Percentiles rank a stretch among this genome's conserved stretches.
Evolutionary conservation across 495 filamentous ascomycete species (phyloP).

Genomic region (Talaromyces borbonicus): DNA sequence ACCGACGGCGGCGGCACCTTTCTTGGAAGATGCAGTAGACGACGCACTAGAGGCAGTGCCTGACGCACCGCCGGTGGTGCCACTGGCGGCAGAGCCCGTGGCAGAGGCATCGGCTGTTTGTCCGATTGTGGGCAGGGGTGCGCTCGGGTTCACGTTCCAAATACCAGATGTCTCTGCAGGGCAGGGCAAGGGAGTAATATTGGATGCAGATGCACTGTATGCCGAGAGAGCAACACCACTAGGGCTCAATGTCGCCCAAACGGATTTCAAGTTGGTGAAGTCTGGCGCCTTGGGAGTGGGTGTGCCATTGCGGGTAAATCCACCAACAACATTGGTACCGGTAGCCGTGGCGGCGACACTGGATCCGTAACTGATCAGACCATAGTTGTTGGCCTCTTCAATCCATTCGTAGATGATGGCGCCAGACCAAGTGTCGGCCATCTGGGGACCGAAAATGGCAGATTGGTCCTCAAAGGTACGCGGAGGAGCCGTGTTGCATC

Average conservation of each 20-base stretch:
- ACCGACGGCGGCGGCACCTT: constrained; percentile 11
- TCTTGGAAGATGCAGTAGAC: constrained; percentile 12
- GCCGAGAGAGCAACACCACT: constrained; percentile 52
- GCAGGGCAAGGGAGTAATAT: constrained; percentile 48
- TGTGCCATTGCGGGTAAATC: constrained; percentile 59
- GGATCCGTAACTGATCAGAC: constrained; percentile 68
- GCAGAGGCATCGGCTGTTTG: constrained; percentile 13
- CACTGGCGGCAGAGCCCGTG: not conserved
- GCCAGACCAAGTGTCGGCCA: constrained; percentile 71
- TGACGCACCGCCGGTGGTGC: constrained; percentile 3
- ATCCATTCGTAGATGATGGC: constrained; percentile 89
- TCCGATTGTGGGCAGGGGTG: constrained; percentile 59
- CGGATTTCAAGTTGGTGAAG: constrained; percentile 63
- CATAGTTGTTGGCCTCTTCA: constrained; percentile 75
- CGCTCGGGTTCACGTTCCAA: constrained; percentile 64
- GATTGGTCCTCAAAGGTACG: constrained; percentile 68
- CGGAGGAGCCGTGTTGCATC: constrained; percentile 58
- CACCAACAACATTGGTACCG: constrained; percentile 45
- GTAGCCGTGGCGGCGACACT: constrained; percentile 24
- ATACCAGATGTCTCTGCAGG: constrained; percentile 56
- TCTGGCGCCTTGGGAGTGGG: constrained; percentile 68
- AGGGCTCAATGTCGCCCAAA: constrained; percentile 66
- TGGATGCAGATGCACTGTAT: constrained; percentile 53
- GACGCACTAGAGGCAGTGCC: constrained; percentile 10
- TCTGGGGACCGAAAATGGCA: constrained; percentile 63